Conservation (phyloP, 129 eudicot species). For the Tagetes patula region DNA sequence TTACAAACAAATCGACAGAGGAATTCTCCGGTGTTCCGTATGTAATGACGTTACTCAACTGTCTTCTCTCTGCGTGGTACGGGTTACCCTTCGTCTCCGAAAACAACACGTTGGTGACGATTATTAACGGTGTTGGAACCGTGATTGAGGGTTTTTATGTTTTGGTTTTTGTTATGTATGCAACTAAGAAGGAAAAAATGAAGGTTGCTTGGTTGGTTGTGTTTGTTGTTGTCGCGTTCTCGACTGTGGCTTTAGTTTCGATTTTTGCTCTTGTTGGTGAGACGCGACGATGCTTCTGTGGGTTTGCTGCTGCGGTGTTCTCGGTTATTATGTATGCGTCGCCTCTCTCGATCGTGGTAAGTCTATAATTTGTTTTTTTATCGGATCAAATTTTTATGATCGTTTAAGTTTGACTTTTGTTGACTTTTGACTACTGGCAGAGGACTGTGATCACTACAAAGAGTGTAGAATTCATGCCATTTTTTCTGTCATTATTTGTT, state of each 20-base stretch:
- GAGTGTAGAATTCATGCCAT: conserved; percentile 92
- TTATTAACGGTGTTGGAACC: conserved; percentile 73
- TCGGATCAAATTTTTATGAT: too few relatives aligned
- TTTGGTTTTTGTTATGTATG: conserved; percentile 53
- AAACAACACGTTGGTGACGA: conserved; percentile 66
- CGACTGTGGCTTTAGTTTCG: conserved; percentile 59
- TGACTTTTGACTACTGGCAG: conserved; percentile 32
- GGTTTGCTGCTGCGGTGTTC: conserved; percentile 73
- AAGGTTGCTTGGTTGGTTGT: conserved; percentile 49
- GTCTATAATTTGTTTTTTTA: too few relatives aligned
- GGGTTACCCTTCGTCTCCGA: conserved; percentile 85
- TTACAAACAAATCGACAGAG: conserved; percentile 59
- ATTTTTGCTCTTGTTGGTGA: conserved; percentile 60
- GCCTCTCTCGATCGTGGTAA: conserved; percentile 82
- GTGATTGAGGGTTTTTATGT: conserved; percentile 69
- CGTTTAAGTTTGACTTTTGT: not conserved
- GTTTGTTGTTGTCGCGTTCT: conserved; percentile 47
- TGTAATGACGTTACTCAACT: conserved; percentile 81
- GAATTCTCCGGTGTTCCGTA: conserved; percentile 90
- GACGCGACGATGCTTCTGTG: conserved; percentile 66
- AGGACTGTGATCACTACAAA: conserved; percentile 64
- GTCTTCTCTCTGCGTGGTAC: conserved; percentile 90
- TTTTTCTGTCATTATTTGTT: conserved; percentile 64
- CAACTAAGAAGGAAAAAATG: conserved; percentile 68
- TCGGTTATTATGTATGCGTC: conserved; percentile 93